A percentile compares a stretch with the other conserved stretches of the same genome.
Conservation (phyloP, 805 yeast species). For the Naumovozyma castellii region DNA sequence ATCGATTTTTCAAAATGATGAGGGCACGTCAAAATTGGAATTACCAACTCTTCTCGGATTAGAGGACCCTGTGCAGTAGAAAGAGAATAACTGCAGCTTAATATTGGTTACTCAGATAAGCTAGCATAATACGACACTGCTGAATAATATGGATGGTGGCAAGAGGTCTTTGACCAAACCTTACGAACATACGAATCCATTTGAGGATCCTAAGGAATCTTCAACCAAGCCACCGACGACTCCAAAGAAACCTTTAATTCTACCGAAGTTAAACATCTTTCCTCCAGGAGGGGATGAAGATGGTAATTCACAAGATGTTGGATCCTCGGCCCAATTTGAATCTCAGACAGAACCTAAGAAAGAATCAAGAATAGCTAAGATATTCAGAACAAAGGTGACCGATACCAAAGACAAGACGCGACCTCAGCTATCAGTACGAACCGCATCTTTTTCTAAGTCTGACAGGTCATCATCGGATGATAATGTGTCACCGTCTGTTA, state of each 20-base stretch:
- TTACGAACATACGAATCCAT: conserved; percentile 9
- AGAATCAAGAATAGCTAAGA: conserved; percentile 8
- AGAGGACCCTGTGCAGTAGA: too few relatives aligned
- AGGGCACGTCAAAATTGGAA: too few relatives aligned
- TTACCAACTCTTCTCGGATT: too few relatives aligned
- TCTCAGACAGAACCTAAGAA: conserved; percentile 1
- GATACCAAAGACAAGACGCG: conserved; percentile 2
- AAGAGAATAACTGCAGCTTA: too few relatives aligned
- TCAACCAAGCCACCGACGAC: not conserved
- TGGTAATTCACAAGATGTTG: not conserved
- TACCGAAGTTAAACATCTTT: conserved; percentile 14
- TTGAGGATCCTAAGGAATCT: not conserved
- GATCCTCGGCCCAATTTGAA: not conserved
- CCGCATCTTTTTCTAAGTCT: not conserved
- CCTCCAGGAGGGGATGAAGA: conserved; percentile 11
- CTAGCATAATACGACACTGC: too few relatives aligned
- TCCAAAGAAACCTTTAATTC: conserved; percentile 3
- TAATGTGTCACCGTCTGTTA: not conserved
- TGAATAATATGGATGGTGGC: conserved; percentile 7
- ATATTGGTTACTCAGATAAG: too few relatives aligned
- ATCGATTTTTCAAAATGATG: too few relatives aligned
- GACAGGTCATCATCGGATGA: not conserved
- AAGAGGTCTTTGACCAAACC: conserved; percentile 16
- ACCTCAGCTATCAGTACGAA: conserved; percentile 9
- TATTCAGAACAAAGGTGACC: conserved; percentile 8